phyloP scores from a whole-genome alignment of 352 stramenopile genomes.

The Globisporangium cylindrosporum region DNA sequence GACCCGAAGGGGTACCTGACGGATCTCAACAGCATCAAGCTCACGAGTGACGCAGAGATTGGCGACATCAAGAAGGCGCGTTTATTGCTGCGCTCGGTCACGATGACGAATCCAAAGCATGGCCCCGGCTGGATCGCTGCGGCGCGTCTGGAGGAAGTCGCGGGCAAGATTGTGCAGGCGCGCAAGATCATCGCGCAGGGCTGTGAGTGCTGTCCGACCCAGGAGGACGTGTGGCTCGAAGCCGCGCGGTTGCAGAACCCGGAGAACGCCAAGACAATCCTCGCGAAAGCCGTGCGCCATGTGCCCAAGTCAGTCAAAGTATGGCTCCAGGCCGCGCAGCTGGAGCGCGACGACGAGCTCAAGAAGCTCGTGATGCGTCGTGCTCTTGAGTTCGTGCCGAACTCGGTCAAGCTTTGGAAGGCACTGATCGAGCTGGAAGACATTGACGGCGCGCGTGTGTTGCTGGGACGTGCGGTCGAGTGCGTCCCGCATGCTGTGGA shows the following conservation, averaged over 20 bases:
- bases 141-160: slow-evolving; percentile 97
- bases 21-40: slow-evolving; percentile 93
- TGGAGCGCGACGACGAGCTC: slow-evolving; percentile 88
- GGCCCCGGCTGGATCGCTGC: slow-evolving; percentile 98
- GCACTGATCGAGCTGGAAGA: slow-evolving; percentile 98
- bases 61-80: slow-evolving; percentile 98
- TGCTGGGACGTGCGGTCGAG: slow-evolving; percentile 97
- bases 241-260: slow-evolving; percentile 93
- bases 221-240: slow-evolving; percentile 99
- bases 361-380: slow-evolving; percentile 90
- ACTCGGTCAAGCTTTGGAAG: slow-evolving; percentile 98
- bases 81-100: slow-evolving; percentile 94
- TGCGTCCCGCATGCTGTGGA: slow-evolving; percentile 97
- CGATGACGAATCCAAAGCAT: slow-evolving; percentile 98
- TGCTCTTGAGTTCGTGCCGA: slow-evolving; percentile 95
- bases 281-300: slow-evolving; percentile 86
- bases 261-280: slow-evolving; percentile 96
- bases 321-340: slow-evolving; percentile 94
- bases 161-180: slow-evolving; percentile 94
- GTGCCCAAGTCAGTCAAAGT: slow-evolving; percentile 95
- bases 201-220: slow-evolving; percentile 94
- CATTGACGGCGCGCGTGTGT: slow-evolving; percentile 92
- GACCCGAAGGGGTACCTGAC: slow-evolving; percentile 99
- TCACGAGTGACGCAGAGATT: slow-evolving; percentile 93
- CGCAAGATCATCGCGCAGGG: slow-evolving; percentile 98